Evolutionary conservation across 2,329 filamentous ascomycete species (phyloP), one percentile per base, ranked within the genome.

Genomic region (Coniochaeta sp.): DNA sequence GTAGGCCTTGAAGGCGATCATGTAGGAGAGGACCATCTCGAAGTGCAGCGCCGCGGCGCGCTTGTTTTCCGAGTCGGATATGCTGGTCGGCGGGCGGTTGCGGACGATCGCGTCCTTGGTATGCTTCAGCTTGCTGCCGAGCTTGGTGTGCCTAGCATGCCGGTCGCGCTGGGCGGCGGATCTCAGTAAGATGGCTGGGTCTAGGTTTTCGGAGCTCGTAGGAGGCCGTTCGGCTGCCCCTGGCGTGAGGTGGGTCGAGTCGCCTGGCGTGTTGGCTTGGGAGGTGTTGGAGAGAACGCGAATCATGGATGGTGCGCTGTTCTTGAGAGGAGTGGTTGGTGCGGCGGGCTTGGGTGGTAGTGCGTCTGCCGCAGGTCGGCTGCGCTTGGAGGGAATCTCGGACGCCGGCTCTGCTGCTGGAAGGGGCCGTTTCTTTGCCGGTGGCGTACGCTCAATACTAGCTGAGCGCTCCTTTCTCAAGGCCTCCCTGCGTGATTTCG

Each of bases 111-210:
- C 76, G 63, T 86, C 83, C 28, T 81, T 79, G 14, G 77, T 73
- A 62, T 84, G 82, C 72, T 86, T 86, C 19, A 85, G 72, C 59
- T 75, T 78, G 34, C 74, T 78, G 2, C 79, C 83, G 8, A 83
- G 66, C 2, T 63, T 68, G 31, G 69, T 70, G 64, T 77, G 78
- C 34, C 67, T 70, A 14, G 65, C 63, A 24, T 77, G 73, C 47
- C 72, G 76, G 1, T 76, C 71, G 8, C 70, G 69, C 26, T 77
- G 66, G 1, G 65, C 43, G 52, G 65, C 63, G 16, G 71, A 69
- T 6, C 64, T 64, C 26, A 69, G 72, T 6, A 63, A 61, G 1
- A 59, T 67, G 17, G 59, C 47, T 2, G 59, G 62, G 44, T 76
- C 73, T 11, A 67, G 43, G 11, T 60, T 64, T 11, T 34, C 54